Evolutionary conservation across 2,329 filamentous ascomycete genomes (phyloP), one percentile per base, ranked within the genome.

Genomic region (Beauveria rudraprayagi): DNA sequence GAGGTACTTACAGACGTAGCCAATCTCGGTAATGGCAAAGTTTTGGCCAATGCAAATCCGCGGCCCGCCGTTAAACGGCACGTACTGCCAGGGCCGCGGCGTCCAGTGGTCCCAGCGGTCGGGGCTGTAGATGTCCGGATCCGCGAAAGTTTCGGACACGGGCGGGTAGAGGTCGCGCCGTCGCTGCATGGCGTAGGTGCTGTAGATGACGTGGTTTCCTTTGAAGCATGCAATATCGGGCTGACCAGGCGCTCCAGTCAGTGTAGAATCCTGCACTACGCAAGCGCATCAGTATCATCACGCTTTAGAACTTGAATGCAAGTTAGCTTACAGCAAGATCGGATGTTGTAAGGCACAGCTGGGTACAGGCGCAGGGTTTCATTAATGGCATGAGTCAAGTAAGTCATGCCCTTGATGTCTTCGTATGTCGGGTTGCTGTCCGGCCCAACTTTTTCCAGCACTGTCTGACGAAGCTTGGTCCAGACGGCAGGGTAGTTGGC

Each of bases 341-440:
- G 87, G 56, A 91, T 82, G 74, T 94, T 94, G 77, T 89, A 89
- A 1, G 91, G 90, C 1, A 94, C 88, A 16, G 84, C 80, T 0
- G 90, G 90, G 72, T 93, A 91, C 11, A 93, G 74, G 16, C 91
- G 86, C 62, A 92, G 81, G 0, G 85, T 89, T 75, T 95, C 91
- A 75, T 90, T 88, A 67, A 95, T 80, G 55, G 89, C 76, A 67
- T 87, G 79, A 72, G 85, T 78, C 62, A 94, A 83, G 71, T 93
- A 96, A 68, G 89, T 88, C 91, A 96, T 96, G 65, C 81, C 81
- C 78, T 96, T 96, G 62, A 96, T 80, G 70, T 96, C 84, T 14
- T 84, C 81, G 72, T 95, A 96, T 0, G 88, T 91, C 0, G 87
- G 87, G 3, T 79, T 75, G 6, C 80, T 74, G 16, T 83, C 76